A percentile compares a stretch with the other conserved stretches of the same genome.
Evolutionary conservation across 2,329 filamentous ascomycete genomes (phyloP).

Genomic region (Trichoderma guizhouense): DNA sequence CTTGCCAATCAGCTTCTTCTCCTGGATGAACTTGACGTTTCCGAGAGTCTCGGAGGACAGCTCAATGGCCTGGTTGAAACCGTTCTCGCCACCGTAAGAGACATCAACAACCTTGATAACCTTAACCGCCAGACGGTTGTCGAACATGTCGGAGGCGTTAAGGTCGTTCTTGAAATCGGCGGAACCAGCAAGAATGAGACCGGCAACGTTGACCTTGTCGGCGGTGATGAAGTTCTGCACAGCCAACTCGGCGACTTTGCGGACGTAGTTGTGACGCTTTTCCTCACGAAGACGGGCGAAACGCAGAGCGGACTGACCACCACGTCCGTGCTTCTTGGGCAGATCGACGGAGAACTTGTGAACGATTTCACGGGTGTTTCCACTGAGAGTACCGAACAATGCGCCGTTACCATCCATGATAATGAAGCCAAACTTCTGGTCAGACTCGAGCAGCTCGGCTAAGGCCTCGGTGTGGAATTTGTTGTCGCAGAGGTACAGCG

Average conservation of each 20-base stretch:
- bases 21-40: conserved; percentile 99
- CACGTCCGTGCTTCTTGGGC: conserved; percentile 99
- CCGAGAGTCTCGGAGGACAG: conserved; percentile 90
- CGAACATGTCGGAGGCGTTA: conserved; percentile 96
- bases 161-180: conserved; percentile 99
- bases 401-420: conserved; percentile 99
- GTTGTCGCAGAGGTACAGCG: conserved; percentile 98
- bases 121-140: conserved; percentile 84
- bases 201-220: conserved; percentile 97
- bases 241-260: conserved; percentile 95
- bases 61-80: conserved; percentile 99
- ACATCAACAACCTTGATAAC: conserved; percentile 99
- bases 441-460: conserved; percentile 94
- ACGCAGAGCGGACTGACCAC: conserved; percentile 99
- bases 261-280: conserved; percentile 99
- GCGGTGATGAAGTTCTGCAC: conserved; percentile 98
- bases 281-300: conserved; percentile 99
- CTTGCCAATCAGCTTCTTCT: conserved; percentile 98
- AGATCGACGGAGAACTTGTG: conserved; percentile 99
- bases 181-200: conserved; percentile 90
- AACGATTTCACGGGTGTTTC: conserved; percentile 92
- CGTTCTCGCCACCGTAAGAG: conserved; percentile 97
- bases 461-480: conserved; percentile 99
- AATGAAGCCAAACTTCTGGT: conserved; percentile 99
- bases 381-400: conserved; percentile 92